Conservation (phyloP, 805 yeast species). For the Ogataea sp. region DNA sequence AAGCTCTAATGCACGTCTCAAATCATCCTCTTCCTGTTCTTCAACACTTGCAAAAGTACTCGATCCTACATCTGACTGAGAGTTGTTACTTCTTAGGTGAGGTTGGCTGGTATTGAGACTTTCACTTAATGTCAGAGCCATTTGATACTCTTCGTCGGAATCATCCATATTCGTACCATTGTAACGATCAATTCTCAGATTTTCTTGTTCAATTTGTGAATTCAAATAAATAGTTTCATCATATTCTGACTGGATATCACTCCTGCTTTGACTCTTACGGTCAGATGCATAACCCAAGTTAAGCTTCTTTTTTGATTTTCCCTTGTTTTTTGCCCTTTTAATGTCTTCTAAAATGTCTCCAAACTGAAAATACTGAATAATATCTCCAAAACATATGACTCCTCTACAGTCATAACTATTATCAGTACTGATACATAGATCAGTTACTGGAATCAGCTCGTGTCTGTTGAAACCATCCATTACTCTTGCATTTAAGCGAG, state of each 20-base stretch:
- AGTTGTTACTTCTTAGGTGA: no score
- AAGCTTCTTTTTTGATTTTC: constrained; percentile 9
- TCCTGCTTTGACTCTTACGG: constrained; percentile 18
- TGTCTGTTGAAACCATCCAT: not conserved
- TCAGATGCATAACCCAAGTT: constrained; percentile 15
- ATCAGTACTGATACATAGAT: constrained; percentile 8
- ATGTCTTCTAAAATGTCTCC: constrained; percentile 26
- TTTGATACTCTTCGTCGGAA: constrained; percentile 31
- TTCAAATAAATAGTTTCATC: constrained; percentile 5
- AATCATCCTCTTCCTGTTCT: constrained; percentile 4
- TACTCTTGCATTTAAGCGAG: constrained; percentile 3
- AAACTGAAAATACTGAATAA: constrained; percentile 38
- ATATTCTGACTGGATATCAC: constrained; percentile 22
- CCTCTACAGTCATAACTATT: constrained; percentile 32
- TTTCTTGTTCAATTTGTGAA: constrained; percentile 11
- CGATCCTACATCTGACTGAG: not conserved
- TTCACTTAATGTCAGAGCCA: constrained; percentile 35
- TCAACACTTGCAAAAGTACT: not conserved
- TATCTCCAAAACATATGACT: constrained; percentile 31
- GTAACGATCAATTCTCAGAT: constrained; percentile 31
- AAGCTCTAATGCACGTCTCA: not conserved
- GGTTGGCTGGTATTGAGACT: no score
- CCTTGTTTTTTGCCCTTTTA: constrained; percentile 6
- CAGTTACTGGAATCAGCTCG: not conserved
- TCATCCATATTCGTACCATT: constrained; percentile 34